Evolutionary conservation across 306 rosid species (phyloP), one percentile per base, ranked within the genome.

Genomic region (Medicago ruthenica): DNA sequence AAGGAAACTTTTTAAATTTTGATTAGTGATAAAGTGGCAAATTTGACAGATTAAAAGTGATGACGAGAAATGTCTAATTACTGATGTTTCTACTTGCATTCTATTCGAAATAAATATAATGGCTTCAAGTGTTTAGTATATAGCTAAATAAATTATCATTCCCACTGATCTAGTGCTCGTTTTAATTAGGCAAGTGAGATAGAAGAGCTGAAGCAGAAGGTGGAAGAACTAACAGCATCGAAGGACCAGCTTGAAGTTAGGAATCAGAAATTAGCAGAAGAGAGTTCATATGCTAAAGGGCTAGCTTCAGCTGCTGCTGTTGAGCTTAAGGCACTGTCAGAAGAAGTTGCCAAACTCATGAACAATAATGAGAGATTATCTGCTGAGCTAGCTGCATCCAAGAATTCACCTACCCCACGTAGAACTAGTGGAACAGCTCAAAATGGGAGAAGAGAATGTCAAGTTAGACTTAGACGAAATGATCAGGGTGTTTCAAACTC

Each of bases 301-400:
- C 83, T 96, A 63, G 99, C 99, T 63, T 96, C 99, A 40, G 99
- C 99, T 71, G 99, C 99, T n/a, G 99, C 98, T 5, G 98, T 92
- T 70, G 99, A 96, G 85, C 97, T 96, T 55, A 96, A 96, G 86
- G 98, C 97, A 73, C 79, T 96, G 59, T 88, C 99, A 18, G 99
- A 92, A 87, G 99, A 96, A 87, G 97, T 96, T 67, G 81, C 99
- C 67, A 96, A 96, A 82, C 96, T 90, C 68, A 92, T 92, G 99
- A 92, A 85, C 78, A 91, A 92, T 39, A 96, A 92, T 10, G 99
- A 92, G 75, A 92, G 85, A 78, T 85, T 90, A 31, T 80, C 90
- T 27, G 83, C 92, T 12, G 98, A 96, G 76, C 88, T 89, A 59
- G 87, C 93, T 2, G 82, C 92, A 48, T 84, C 93, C 39, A 92